A percentile compares a stretch with the other conserved stretches of the same genome.
These are phyloP conservation scores for Chrysoporthe austroafricana DNA, from an alignment of 2,329 filamentous ascomycete genomes.

Conservation along the genomic window DNA sequence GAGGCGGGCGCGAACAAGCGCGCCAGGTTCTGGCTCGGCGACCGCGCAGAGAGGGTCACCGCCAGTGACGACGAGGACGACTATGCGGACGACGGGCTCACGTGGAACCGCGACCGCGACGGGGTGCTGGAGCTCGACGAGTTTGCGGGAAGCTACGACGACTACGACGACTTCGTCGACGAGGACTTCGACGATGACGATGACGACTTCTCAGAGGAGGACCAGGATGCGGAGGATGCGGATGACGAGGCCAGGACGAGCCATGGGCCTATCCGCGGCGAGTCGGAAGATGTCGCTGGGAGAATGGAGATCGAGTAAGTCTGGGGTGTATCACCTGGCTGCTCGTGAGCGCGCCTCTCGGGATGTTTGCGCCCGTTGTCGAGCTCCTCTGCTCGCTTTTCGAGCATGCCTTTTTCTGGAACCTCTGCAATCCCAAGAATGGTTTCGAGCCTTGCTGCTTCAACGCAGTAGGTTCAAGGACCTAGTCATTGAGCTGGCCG, in stretches of 20 bases:
- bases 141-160: constrained; percentile 50
- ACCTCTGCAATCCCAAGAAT: neutral
- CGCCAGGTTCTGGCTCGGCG: constrained; percentile 85
- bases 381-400: no score
- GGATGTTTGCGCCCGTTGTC: no score
- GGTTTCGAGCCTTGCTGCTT: constrained; percentile 19
- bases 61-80: constrained; percentile 52
- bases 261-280: constrained; percentile 51
- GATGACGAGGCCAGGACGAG: constrained; percentile 38
- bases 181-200: constrained; percentile 48
- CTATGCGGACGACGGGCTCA: constrained; percentile 53
- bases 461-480: constrained; percentile 15
- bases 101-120: constrained; percentile 63
- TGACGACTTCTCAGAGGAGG: constrained; percentile 36
- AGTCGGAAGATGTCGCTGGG: constrained; percentile 66
- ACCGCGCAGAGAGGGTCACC: constrained; percentile 56
- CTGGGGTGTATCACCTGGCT: no score
- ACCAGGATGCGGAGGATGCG: constrained; percentile 47
- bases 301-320: constrained; percentile 62
- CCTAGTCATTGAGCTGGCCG: neutral
- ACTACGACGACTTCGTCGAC: constrained; percentile 42
- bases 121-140: constrained; percentile 60
- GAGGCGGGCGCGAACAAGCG: constrained; percentile 71
- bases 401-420: neutral
- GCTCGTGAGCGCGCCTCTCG: no score